Evolutionary conservation across 2,329 filamentous ascomycete genomes (phyloP), one percentile per base, ranked within the genome.

Genomic region (Cadophora sp.): DNA sequence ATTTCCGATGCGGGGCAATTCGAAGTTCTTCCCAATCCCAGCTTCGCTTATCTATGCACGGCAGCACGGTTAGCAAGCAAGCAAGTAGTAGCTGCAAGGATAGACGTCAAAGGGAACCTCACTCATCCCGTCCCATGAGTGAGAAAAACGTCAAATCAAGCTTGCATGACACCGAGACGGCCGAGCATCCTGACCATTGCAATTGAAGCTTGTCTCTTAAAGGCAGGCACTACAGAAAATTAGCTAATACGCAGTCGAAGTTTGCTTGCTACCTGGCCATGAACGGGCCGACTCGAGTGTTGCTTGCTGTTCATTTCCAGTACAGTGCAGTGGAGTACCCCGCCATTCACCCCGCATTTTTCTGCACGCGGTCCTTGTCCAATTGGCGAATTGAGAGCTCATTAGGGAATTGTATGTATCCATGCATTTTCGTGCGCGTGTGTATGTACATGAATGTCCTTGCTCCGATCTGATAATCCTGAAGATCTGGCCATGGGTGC

Each of bases 241-340:
- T 43, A 6, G 40, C 40, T 43, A 58, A 19, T n/a, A 29, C 19
- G 37, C 29, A n/a, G 16, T 24, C 37, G 55, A 24, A 37, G n/a
- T n/a, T 34, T 58, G 29, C 29, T 43, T 48, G 43, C n/a, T 48
- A 48, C 43, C 43, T 48, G 19, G 8, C 34, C 29, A 9, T 37
- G 24, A 48, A 48, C 34, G 58, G 58, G 24, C 58, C 58, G 58
- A 61, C 22, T 62, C 26, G 40, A 48, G 11, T 22, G 19, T 48
- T 22, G 43, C n/a, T 48, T 22, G 43, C n/a, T 48, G 43, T 22
- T 43, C 40, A 43, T 1, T 43, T 19, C 5, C 11, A 43, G 40
- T 43, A 16, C 40, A 43, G 40, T 40, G 14, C 37, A 34, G 37
- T 43, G 12, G 11, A 55, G 29, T 19, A 27, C 12, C 8, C 51